These are phyloP conservation scores for Lipomyces oligophaga DNA, from an alignment of 805 yeast genomes.

Conservation along the genomic window DNA sequence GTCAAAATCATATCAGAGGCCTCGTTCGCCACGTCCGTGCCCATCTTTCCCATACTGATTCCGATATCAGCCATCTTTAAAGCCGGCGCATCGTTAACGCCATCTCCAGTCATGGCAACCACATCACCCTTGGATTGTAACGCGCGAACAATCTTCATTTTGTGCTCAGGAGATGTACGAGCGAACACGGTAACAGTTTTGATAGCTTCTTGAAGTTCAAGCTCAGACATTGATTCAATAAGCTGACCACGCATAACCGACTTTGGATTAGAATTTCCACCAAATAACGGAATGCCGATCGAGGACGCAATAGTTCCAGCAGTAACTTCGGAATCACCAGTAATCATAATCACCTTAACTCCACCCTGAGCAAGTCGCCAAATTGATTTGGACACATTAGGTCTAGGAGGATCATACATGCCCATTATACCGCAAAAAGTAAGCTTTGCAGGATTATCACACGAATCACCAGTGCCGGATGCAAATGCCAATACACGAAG, in stretches of 20 bases:
- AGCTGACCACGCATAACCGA: constrained; percentile 83
- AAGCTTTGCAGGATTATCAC: constrained; percentile 54
- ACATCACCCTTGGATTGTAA: constrained; percentile 91
- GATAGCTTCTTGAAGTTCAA: constrained; percentile 69
- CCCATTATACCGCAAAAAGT: constrained; percentile 84
- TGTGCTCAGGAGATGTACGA: constrained; percentile 92
- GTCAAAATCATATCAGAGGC: constrained; percentile 97
- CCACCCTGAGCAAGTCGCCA: constrained; percentile 81
- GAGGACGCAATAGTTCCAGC: constrained; percentile 81
- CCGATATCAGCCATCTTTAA: constrained; percentile 94
- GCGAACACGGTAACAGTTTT: constrained; percentile 85
- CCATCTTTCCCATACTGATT: constrained; percentile 78
- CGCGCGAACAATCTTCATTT: constrained; percentile 83
- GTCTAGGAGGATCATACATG: constrained; percentile 97
- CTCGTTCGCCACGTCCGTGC: constrained; percentile 97
- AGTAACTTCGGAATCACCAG: constrained; percentile 89
- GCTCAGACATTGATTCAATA: constrained; percentile 68
- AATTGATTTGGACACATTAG: constrained; percentile 72
- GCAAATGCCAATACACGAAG: constrained; percentile 63
- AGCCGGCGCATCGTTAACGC: constrained; percentile 99
- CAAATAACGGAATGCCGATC: constrained; percentile 75
- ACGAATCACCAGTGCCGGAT: constrained; percentile 42
- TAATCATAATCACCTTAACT: constrained; percentile 96
- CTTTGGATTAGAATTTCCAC: constrained; percentile 43
- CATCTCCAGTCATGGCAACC: constrained; percentile 99